Conservation (phyloP, 352 stramenopile species). For the Phytophthora sansomeana region DNA sequence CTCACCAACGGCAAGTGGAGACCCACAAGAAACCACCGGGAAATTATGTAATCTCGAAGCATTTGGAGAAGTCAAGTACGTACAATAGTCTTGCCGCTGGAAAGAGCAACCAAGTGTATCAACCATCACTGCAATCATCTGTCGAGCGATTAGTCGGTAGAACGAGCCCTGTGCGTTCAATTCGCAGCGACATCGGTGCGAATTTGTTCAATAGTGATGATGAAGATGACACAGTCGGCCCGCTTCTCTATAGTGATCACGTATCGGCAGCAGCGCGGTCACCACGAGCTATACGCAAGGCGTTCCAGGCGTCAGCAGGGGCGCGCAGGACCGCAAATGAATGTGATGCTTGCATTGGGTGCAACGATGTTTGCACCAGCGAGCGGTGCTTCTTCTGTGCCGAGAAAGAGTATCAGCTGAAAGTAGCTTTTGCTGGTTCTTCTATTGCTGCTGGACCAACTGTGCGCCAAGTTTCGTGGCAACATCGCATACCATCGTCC, state of each 20-base stretch:
- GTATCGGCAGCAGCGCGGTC: slow-evolving; percentile 17
- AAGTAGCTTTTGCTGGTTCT: slow-evolving; percentile 52
- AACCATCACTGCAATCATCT: slow-evolving; percentile 18
- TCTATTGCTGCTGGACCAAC: slow-evolving; percentile 28
- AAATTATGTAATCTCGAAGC: neutral
- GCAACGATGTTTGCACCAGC: slow-evolving; percentile 78
- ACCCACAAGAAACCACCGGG: slow-evolving; percentile 2
- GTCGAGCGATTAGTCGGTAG: slow-evolving; percentile 16
- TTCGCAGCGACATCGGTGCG: slow-evolving; percentile 7
- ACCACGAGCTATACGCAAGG: slow-evolving; percentile 20
- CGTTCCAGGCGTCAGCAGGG: slow-evolving; percentile 33
- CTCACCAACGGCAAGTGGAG: slow-evolving; percentile 1
- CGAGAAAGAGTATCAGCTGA: slow-evolving; percentile 79
- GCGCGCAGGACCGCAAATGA: slow-evolving; percentile 44
- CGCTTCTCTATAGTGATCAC: slow-evolving; percentile 24
- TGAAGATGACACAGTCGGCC: slow-evolving; percentile 22
- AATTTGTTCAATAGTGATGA: slow-evolving; percentile 22
- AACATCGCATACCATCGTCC: slow-evolving; percentile 36
- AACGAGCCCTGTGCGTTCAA: slow-evolving; percentile 24
- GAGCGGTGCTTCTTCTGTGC: slow-evolving; percentile 76
- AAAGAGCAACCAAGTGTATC: slow-evolving; percentile 21
- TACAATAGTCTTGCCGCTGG: slow-evolving; percentile 12
- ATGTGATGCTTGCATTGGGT: slow-evolving; percentile 81
- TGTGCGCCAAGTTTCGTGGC: slow-evolving; percentile 31
- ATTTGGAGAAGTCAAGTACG: slow-evolving; percentile 11